Conservation (phyloP, 805 yeast genomes). For the Cephaloascus albidus region DNA sequence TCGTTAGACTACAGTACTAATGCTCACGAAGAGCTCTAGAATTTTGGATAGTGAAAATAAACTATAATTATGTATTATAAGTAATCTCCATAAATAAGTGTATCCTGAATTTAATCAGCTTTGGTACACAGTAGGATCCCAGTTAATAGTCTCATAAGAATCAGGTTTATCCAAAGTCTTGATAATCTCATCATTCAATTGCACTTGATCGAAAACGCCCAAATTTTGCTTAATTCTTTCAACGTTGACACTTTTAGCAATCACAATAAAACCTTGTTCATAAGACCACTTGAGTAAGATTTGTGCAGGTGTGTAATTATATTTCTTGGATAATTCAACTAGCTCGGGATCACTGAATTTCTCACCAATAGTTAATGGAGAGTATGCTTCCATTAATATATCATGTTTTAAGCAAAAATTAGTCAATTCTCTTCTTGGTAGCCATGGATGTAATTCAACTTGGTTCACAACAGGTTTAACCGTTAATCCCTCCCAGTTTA, state of each 20-base stretch:
- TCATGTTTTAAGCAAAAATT: conserved; percentile 16
- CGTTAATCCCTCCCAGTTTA: conserved; percentile 17
- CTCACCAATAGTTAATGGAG: conserved; percentile 28
- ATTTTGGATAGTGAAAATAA: too few species aligned
- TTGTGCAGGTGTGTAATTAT: conserved; percentile 33
- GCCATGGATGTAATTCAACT: conserved; percentile 29
- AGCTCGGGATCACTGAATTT: conserved; percentile 16
- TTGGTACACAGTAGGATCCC: too few species aligned
- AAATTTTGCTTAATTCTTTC: conserved; percentile 26
- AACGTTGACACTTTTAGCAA: too few species aligned
- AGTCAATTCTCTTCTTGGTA: conserved; percentile 27
- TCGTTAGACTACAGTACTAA: too few species aligned
- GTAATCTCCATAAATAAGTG: too few species aligned
- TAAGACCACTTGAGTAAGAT: conserved; percentile 38
- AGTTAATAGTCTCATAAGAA: too few species aligned
- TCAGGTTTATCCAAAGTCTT: conserved; percentile 22
- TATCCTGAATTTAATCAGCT: too few species aligned
- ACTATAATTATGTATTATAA: too few species aligned
- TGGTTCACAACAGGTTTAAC: conserved; percentile 27
- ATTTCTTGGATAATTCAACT: conserved; percentile 23
- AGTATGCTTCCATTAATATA: conserved; percentile 24
- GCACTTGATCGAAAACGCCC: conserved; percentile 23
- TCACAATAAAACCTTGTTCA: conserved; percentile 34
- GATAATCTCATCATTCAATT: conserved; percentile 21
- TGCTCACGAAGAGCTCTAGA: too few species aligned